Evolutionary conservation across 179 eudicot genomes (phyloP).

Genomic region (Actinidia arguta): DNA sequence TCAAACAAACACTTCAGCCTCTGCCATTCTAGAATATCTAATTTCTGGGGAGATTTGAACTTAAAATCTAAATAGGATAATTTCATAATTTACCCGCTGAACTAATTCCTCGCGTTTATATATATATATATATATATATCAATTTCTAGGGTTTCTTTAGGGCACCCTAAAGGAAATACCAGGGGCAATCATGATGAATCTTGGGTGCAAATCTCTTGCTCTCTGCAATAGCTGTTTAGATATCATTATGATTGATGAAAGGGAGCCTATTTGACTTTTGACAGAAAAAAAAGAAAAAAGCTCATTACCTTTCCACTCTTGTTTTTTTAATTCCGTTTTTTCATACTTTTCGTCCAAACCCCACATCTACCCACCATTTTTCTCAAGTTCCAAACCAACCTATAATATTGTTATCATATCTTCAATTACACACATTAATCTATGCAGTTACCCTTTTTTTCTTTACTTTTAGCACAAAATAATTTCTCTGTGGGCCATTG

Average conservation of each 20-base stretch:
- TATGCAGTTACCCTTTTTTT: conserved; percentile 18
- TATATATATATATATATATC: background rate
- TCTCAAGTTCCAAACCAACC: conserved; percentile 44
- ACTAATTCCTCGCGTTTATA: too few relatives aligned
- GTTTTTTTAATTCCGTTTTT: conserved; percentile 8
- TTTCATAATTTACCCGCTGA: too few relatives aligned
- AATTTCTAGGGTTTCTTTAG: conserved; percentile 24
- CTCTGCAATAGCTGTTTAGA: conserved; percentile 43
- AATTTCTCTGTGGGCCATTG: conserved; percentile 17
- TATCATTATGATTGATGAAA: conserved; percentile 50
- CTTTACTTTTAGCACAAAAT: background rate
- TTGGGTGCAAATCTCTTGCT: conserved; percentile 53
- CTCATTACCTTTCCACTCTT: conserved; percentile 40
- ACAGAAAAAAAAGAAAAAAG: conserved; percentile 40
- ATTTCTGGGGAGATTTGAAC: too few relatives aligned
- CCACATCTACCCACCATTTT: conserved; percentile 54
- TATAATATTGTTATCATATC: conserved; percentile 47
- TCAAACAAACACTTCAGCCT: background rate
- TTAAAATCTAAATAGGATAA: too few relatives aligned
- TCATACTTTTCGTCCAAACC: conserved; percentile 29
- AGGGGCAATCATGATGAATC: conserved; percentile 67
- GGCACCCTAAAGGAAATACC: conserved; percentile 32
- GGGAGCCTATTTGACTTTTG: conserved; percentile 55
- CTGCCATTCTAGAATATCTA: background rate
- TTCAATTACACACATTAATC: conserved; percentile 53